These are phyloP conservation scores for Penicillium paneum DNA, from an alignment of 2,329 filamentous ascomycete species.

Conservation along the genomic window DNA sequence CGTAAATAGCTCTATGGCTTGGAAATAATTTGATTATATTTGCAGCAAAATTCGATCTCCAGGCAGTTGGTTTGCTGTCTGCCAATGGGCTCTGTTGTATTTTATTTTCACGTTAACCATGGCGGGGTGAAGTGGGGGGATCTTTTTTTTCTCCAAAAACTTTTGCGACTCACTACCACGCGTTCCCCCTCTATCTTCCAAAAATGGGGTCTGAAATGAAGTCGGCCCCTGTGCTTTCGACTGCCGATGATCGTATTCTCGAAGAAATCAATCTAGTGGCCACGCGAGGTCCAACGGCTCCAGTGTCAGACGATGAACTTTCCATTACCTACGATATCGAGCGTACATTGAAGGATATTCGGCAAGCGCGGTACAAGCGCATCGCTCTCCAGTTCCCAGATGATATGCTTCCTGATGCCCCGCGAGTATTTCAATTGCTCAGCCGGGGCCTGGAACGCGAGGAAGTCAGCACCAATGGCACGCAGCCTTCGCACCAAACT, in stretches of 20 bases:
- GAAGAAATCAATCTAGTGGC: constrained; percentile 50
- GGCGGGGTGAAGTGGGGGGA: constrained; percentile 35
- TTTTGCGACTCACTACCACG: constrained; percentile 12
- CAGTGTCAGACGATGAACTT: constrained; percentile 66
- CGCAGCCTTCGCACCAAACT: constrained; percentile 14
- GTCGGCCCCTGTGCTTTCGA: constrained; percentile 59
- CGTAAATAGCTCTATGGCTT: not conserved
- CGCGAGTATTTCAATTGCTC: constrained; percentile 70
- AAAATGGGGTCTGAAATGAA: constrained; percentile 35
- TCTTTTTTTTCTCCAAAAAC: constrained; percentile 15
- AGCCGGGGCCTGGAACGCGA: constrained; percentile 48
- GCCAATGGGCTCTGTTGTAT: constrained; percentile 20
- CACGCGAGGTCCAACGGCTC: constrained; percentile 30
- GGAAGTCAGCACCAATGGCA: constrained; percentile 17
- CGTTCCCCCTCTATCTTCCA: constrained; percentile 1
- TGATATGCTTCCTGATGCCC: constrained; percentile 81
- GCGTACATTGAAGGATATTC: constrained; percentile 73
- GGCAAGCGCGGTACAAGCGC: constrained; percentile 65
- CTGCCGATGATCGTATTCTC: constrained; percentile 60
- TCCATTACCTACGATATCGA: constrained; percentile 77
- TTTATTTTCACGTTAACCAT: constrained; percentile 22
- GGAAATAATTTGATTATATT: not conserved
- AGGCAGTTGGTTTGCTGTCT: constrained; percentile 12
- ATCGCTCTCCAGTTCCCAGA: constrained; percentile 96
- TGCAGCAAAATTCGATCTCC: not conserved